A percentile compares a stretch with the other conserved stretches of the same genome.
Conservation (phyloP, 106 monocot species). For the Dactylorhiza incarnata region DNA sequence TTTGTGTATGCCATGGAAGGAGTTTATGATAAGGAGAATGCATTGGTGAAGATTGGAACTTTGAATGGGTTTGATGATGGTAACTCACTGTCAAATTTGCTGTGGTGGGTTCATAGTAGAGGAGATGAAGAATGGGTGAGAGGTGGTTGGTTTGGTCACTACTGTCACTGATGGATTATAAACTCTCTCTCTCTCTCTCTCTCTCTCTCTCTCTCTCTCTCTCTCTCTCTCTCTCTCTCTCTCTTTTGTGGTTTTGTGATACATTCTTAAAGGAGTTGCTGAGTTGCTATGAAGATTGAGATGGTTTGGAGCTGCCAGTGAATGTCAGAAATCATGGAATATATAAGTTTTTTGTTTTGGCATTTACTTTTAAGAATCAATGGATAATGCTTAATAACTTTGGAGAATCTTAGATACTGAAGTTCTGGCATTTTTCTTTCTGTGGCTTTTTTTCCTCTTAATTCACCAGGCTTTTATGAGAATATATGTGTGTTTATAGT, state of each 20-base stretch:
- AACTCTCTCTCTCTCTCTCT: no score
- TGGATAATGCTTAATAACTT: background rate
- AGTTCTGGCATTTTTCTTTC: background rate
- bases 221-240: no score
- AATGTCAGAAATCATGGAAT: background rate
- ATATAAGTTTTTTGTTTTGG: background rate
- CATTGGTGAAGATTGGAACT: conserved; percentile 48
- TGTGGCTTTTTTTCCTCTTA: background rate
- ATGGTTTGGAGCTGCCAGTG: background rate
- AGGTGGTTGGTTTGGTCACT: conserved; percentile 39
- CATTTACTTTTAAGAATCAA: background rate
- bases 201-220: no score
- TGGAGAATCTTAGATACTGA: background rate
- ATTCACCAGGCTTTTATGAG: no score
- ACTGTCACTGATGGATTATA: conserved; percentile 32
- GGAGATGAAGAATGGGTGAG: conserved; percentile 24
- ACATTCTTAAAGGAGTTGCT: background rate
- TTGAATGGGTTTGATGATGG: conserved; percentile 75
- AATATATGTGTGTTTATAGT: no score
- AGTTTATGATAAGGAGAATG: conserved; percentile 50
- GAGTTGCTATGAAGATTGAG: background rate
- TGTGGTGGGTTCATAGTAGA: conserved; percentile 91
- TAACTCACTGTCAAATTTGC: conserved; percentile 75
- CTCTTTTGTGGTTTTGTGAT: background rate
- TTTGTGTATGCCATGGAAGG: conserved; percentile 88